A percentile compares a stretch with the other conserved stretches of the same genome.
Conservation (phyloP, 2,329 filamentous ascomycete species). For the Fusarium coicis region DNA sequence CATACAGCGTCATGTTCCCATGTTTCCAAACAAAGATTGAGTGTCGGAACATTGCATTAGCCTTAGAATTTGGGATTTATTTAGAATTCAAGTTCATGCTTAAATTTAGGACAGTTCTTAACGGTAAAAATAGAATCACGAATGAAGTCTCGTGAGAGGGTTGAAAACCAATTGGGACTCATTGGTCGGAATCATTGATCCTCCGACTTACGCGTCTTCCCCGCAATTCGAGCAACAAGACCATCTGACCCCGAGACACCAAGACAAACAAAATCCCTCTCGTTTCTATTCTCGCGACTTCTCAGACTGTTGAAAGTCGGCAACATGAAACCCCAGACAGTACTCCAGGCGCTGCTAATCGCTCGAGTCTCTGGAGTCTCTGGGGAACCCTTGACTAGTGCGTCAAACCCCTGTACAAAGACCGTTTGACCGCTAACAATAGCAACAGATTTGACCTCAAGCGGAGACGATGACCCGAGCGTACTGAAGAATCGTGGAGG, state of each 20-base stretch:
- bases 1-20: too few relatives aligned
- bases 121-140: not conserved
- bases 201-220: not conserved
- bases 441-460: not conserved
- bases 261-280: not conserved
- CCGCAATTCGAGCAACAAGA: not conserved
- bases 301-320: not conserved
- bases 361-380: not conserved
- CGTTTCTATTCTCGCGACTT: not conserved
- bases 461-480: not conserved
- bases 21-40: too few relatives aligned
- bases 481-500: not conserved
- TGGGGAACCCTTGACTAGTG: slow-evolving; percentile 5
- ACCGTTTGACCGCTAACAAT: not conserved
- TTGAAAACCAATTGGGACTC: not conserved
- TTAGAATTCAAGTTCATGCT: too few relatives aligned
- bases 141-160: not conserved
- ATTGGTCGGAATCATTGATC: not conserved
- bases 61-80: too few relatives aligned
- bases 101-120: too few relatives aligned
- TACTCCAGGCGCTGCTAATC: not conserved
- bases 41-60: too few relatives aligned
- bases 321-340: not conserved
- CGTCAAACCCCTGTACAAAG: not conserved
- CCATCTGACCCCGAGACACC: not conserved